Evolutionary conservation across 2,329 filamentous ascomycete species (phyloP).

Genomic region (Anisogramma anomala): DNA sequence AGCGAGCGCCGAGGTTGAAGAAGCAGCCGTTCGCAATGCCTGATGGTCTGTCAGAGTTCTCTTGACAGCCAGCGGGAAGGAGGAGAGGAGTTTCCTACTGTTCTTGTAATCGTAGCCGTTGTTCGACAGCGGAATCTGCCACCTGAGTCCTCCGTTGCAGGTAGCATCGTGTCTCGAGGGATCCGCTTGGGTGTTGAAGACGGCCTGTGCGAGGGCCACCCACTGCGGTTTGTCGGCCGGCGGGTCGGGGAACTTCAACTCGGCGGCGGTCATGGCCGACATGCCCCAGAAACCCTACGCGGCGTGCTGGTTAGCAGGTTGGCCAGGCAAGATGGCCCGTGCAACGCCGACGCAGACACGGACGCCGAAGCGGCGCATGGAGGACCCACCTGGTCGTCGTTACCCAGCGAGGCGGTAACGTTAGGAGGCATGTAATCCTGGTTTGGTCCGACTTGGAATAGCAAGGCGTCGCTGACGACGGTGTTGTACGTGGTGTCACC

Average conservation of each 20-base stretch:
- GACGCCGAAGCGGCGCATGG: no score
- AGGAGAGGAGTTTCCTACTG: constrained; percentile 15
- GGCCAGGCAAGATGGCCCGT: not conserved
- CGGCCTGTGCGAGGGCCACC: constrained; percentile 63
- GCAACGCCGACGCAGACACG: no score
- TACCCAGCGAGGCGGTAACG: constrained; percentile 56
- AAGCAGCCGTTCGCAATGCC: constrained; percentile 39
- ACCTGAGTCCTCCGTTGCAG: constrained; percentile 67
- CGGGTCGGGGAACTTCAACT: constrained; percentile 55
- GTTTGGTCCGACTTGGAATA: constrained; percentile 59
- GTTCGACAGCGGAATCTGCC: constrained; percentile 80
- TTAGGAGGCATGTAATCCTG: constrained; percentile 69
- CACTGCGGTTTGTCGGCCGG: constrained; percentile 47
- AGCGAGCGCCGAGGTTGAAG: constrained; percentile 43
- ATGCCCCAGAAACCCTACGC: constrained; percentile 58
- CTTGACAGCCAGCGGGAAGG: not conserved
- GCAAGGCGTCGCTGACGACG: constrained; percentile 42
- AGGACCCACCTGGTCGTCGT: constrained; percentile 55
- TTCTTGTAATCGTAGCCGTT: constrained; percentile 64
- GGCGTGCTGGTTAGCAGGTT: not conserved
- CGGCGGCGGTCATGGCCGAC: constrained; percentile 58
- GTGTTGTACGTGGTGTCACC: constrained; percentile 53
- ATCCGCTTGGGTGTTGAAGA: constrained; percentile 67
- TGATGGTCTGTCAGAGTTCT: constrained; percentile 1
- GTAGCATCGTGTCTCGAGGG: constrained; percentile 55